Evolutionary conservation across 305 asterid genomes (phyloP).

Genomic region (Solanum hybrid): DNA sequence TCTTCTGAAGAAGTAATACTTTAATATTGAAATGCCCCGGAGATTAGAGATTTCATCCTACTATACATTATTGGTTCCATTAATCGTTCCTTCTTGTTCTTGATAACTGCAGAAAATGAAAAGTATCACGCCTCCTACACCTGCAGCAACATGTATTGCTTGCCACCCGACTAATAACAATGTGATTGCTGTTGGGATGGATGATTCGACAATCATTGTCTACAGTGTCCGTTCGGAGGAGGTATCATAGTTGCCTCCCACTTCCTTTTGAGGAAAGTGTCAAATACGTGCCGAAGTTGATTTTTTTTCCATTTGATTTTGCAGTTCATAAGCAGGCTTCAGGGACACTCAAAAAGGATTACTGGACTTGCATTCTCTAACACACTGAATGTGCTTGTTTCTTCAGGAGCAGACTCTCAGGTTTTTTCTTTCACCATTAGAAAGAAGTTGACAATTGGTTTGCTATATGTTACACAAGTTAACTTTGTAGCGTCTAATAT

Average conservation of each 20-base stretch:
- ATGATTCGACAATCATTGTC: conserved; percentile 52
- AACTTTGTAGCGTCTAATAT: neutral
- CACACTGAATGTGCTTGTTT: conserved; percentile 33
- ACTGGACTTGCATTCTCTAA: conserved; percentile 66
- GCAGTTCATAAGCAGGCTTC: conserved; percentile 40
- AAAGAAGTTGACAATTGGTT: neutral
- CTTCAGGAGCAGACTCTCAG: conserved; percentile 62
- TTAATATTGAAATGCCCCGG: neutral
- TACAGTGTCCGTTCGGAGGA: conserved; percentile 46
- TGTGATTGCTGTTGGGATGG: conserved; percentile 56
- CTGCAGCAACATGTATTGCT: conserved; percentile 52
- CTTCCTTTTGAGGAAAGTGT: neutral
- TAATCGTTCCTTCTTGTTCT: neutral
- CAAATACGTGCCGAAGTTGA: neutral
- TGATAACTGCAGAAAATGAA: conserved; percentile 37
- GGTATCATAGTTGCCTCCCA: conserved; percentile 22
- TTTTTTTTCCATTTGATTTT: neutral
- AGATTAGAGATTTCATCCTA: neutral
- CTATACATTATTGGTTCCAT: neutral
- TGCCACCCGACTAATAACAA: conserved; percentile 73
- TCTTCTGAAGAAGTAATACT: neutral
- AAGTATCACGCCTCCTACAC: conserved; percentile 35
- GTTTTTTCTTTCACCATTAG: conserved; percentile 17
- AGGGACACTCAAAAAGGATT: conserved; percentile 49
- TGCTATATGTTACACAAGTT: neutral